Base-by-base conservation (phyloP, 768 basidiomycete species). In the Podaxis carcinomalis region DNA sequence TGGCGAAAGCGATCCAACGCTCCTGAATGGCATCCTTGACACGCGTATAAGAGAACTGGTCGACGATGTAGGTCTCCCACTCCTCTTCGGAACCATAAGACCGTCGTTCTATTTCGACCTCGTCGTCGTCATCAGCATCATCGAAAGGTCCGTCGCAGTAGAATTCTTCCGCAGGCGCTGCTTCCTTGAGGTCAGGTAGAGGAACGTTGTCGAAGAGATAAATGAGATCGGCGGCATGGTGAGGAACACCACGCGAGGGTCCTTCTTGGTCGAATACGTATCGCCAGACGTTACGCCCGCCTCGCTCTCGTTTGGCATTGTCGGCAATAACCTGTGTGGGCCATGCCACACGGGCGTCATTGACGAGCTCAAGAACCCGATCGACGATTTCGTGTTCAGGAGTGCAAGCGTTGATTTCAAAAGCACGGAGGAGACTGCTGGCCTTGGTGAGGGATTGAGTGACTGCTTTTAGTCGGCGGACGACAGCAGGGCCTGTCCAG, bases 191-290 rank as follows among this genome's bases (percentile, higher is more conserved):
- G 5, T 74, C 75, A 19, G 85, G 83, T 1, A 86, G 75, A 6
- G 87, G 85, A 32, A 86, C 80, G 63, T 84, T 91, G 73, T 90
- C 90, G 72, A 92, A 92, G 53, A 92, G 79, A 70, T 92, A 92
- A 59, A 89, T 79, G 47, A 92, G 73, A 69, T 92, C 90, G 0
- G 84, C 83, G 1, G 81, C 84, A 68, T 91, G 87, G 67, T 90
- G 89, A 1, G 89, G 83, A 19, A 83, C 70, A 13, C 84, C 83
- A 51, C 83, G 78, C 23, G 80, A 75, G 7, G 89, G 87, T 1
- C 87, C 83, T 66, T 90, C 90, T 73, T 92, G 90, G 72, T 92
- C 90, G 68, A 92, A 92, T 16, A 90, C 84, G 66, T 89, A 92
- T 60, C 90, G 80, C 85, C 86, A 92, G 4, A 90, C 88, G n/a